Evolutionary conservation across 306 rosid genomes (phyloP), one percentile per base, ranked within the genome.

Genomic region (Nissolia schottii): DNA sequence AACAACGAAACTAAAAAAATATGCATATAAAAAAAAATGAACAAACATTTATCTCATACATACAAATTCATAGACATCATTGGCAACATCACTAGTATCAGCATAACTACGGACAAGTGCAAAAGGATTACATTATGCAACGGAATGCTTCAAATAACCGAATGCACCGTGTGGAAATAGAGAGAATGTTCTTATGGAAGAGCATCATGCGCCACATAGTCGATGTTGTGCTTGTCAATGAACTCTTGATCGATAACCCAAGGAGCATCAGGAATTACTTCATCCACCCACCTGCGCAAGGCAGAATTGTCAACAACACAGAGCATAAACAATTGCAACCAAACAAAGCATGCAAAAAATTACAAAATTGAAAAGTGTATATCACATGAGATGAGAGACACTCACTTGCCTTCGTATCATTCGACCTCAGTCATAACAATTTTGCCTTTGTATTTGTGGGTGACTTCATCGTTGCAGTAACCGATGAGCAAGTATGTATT

Each of bases 1-100:
- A 19, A 10, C 2, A 58, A 54, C 3, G n/a, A n/a, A n/a, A 13
- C n/a, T n/a, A n/a, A n/a, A n/a, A 32, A 25, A 40, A 8, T 13
- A 46, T 3, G n/a, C n/a, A n/a, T n/a, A n/a, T 4, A 15, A 14
- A 62, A 71, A 59, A 38, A 28, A 74, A n/a, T n/a, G n/a, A n/a
- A n/a, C n/a, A n/a, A n/a, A n/a, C 70, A 5, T 59, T 5, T 7
- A 25, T 27, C 24, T 67, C 58, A 53, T 60, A 77, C 98, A 68
- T 85, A 93, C 98, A 82, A 91, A 94, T 82, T 94, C 98, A 43
- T 94, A 94, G 57, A 94, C 98, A 79, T 94, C 98, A 14, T 87
- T 87, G 77, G 92, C 98, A 60, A 97, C 91, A 66, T 97, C 98
- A 65, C 92, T 86, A 28, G 94, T 74, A 84, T 94, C 98, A 34